Conservation (phyloP, 2,329 filamentous ascomycete species). For the Lachnellula subtilissima region DNA sequence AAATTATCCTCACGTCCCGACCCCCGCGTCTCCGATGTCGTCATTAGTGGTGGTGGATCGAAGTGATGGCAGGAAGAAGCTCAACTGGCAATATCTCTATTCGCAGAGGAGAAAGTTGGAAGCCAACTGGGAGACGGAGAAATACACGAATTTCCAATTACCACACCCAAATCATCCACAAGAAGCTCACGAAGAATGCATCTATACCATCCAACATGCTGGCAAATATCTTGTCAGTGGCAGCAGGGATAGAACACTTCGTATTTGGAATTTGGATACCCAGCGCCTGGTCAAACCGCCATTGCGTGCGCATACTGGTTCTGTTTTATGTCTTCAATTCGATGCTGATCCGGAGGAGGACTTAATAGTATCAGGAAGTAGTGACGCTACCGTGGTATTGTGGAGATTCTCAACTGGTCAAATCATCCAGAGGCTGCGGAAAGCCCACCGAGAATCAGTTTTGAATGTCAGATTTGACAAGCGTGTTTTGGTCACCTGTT, state of each 20-base stretch:
- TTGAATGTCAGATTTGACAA: slow-evolving; percentile 91
- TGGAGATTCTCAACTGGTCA: slow-evolving; percentile 92
- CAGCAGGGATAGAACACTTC: slow-evolving; percentile 80
- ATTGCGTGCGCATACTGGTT: slow-evolving; percentile 72
- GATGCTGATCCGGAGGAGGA: slow-evolving; percentile 84
- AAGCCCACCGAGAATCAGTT: slow-evolving; percentile 84
- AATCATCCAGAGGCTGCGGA: slow-evolving; percentile 67
- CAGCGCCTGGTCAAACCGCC: slow-evolving; percentile 71
- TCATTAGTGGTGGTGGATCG: slow-evolving; percentile 46
- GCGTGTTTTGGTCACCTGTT: slow-evolving; percentile 89
- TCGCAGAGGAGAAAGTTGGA: slow-evolving; percentile 80
- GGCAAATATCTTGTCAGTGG: slow-evolving; percentile 86
- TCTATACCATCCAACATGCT: slow-evolving; percentile 90
- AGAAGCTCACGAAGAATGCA: slow-evolving; percentile 86
- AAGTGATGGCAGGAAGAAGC: slow-evolving; percentile 47
- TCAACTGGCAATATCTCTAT: slow-evolving; percentile 94
- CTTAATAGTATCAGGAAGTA: slow-evolving; percentile 90
- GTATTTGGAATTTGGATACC: slow-evolving; percentile 85
- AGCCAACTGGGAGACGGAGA: slow-evolving; percentile 83
- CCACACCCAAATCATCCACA: slow-evolving; percentile 75
- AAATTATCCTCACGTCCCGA: background rate
- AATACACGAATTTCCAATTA: slow-evolving; percentile 81
- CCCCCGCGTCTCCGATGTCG: slow-evolving; percentile 17
- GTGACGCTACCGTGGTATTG: slow-evolving; percentile 83
- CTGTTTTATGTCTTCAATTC: slow-evolving; percentile 92